Evolutionary conservation across 1,284 basidiomycete genomes (phyloP), one percentile per base, ranked within the genome.

Genomic region (Ceratobasidium sp.): DNA sequence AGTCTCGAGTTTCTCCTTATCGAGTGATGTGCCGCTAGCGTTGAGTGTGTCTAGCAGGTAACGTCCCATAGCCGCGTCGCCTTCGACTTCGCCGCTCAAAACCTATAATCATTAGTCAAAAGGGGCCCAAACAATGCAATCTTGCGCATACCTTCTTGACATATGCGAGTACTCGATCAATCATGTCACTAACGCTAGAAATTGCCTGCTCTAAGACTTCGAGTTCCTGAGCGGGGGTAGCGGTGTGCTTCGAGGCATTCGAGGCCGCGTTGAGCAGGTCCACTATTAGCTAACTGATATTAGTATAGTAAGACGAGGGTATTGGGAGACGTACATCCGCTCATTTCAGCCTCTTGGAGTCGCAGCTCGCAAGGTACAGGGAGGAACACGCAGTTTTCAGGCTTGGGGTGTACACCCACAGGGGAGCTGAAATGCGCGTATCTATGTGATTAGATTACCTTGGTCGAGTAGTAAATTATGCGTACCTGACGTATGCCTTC

Each of bases 31-130:
- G 54, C 88, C 84, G 78, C 85, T 86, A 47, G 87, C 82, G 72
- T 93, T 92, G 52, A 98, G 87, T 6, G 95, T 95, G 78, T 97
- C 93, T 86, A 98, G 92, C 67, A 99, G 86, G 81, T 96, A 97
- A 73, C 95, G 87, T 18, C 97, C 97, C 44, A 99, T 88, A 14
- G 93, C 91, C 62, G 92, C 87, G 82, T 98, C 93, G 26, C 95
- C 94, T 76, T 92, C 84, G 55, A 87, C 85, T 77, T 94, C 88
- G 30, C 95, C 96, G 0, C 88, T 83, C 62, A 95, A 83, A 82
- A 69, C 64, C 64, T 69, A 9, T 28, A 41, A 44, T 2, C 16
- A 57, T 21, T 21, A 28, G 41, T 30, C 16, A 46, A 6, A 14
- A 35, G 30, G 11, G 14, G 32, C n/a, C 2, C 13, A 44, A 16